Evolutionary conservation across 306 rosid species (phyloP), one percentile per base, ranked within the genome.

Genomic region (Medicago truncatula): DNA sequence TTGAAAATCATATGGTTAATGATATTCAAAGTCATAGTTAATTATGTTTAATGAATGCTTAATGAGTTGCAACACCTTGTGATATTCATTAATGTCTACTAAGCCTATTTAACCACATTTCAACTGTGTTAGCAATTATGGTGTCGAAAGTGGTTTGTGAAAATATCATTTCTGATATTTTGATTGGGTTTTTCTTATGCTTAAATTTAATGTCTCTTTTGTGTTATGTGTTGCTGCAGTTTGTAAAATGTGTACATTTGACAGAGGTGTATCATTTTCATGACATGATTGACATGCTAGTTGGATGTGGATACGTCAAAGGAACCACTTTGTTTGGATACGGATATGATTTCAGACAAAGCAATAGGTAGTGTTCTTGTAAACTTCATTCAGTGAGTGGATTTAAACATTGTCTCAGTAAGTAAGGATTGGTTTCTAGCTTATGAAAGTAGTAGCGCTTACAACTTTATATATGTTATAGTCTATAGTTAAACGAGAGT

Each of bases 271-370:
- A 90, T 85, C 92, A 92, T 76, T 94, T 90, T 73, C 98, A 94
- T 86, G 93, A 84, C 73, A 87, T 94, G 93, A 94, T 94, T 71
- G 91, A 88, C 36, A 88, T 90, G 96, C 97, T 94, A 57, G 83
- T 94, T 58, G 84, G 43, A 44, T 92, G 97, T 57, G 97, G 98
- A 10, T 90, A 88, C 73, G 82, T 88, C 81, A 92, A 94, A 79
- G 98, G 98, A 66, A 86, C 96, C 76, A 94, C 98, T 38, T 86
- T 91, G 85, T 94, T 92, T 85, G 98, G 98, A 64, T 94, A 78
- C 65, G 98, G 98, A 75, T 94, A 94, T 73, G 98, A 94, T 81
- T 92, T 94, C 86, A 80, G 97, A 77, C 98, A 94, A 84, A 94
- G 98, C 87, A 90, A 85, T 79, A 84, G 98, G 98, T 94, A 84